A percentile compares a stretch with the other conserved stretches of the same genome.
phyloP scores from a whole-genome alignment of 441 rosid genomes.

The Gossypium trilobum region DNA sequence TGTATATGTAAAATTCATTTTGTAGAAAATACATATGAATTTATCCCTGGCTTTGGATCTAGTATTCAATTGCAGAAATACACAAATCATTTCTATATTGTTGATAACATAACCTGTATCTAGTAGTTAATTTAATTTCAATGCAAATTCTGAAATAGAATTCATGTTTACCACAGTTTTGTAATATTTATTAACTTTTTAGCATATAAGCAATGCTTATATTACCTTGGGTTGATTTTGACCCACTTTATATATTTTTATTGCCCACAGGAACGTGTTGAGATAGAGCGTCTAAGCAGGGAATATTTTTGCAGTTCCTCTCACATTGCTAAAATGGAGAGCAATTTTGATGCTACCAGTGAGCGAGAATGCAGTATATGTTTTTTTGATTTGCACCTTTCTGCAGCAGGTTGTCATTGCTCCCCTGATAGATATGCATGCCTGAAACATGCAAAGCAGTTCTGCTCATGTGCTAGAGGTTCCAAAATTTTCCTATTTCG shows the following conservation, averaged over 20 bases:
- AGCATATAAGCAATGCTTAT: neutral
- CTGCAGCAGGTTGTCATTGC: slow-evolving; percentile 91
- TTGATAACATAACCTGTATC: neutral
- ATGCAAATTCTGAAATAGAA: neutral
- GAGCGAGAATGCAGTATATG: slow-evolving; percentile 90
- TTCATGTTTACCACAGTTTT: neutral
- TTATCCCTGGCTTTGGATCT: neutral
- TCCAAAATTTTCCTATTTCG: slow-evolving; percentile 79
- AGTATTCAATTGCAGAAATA: neutral
- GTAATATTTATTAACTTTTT: neutral
- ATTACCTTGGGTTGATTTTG: slow-evolving; percentile 10
- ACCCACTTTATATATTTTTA: slow-evolving; percentile 13
- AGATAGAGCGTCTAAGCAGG: slow-evolving; percentile 61
- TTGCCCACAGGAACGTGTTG: slow-evolving; percentile 63
- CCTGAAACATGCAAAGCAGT: slow-evolving; percentile 77
- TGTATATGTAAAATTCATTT: neutral
- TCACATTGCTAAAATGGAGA: slow-evolving; percentile 75
- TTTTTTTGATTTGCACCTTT: slow-evolving; percentile 90
- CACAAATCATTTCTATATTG: neutral
- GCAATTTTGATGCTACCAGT: slow-evolving; percentile 71
- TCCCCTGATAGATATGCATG: slow-evolving; percentile 89
- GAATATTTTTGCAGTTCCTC: slow-evolving; percentile 52
- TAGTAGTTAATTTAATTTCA: neutral
- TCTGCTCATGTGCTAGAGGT: slow-evolving; percentile 67
- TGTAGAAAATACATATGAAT: neutral